phyloP scores from a whole-genome alignment of 768 basidiomycete genomes.

The Chiua virens region DNA sequence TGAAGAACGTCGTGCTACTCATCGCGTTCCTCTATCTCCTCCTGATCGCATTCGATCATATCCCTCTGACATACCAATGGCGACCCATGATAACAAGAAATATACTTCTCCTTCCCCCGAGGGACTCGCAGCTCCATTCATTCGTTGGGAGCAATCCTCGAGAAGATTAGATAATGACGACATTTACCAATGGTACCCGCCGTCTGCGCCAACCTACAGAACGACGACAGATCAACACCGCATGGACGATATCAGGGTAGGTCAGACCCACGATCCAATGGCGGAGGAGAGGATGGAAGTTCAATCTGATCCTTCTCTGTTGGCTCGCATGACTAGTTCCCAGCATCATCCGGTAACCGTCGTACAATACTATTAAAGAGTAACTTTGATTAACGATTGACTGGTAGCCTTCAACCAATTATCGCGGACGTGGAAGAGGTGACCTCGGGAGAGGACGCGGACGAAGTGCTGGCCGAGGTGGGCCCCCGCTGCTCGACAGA shows the following conservation, averaged over 20 bases:
- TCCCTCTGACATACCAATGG: slow-evolving; percentile 6
- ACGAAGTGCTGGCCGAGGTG: slow-evolving; percentile 20
- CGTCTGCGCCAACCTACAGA: background rate
- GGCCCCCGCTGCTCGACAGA: slow-evolving; percentile 15
- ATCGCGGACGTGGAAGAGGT: slow-evolving; percentile 24
- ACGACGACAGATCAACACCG: slow-evolving; percentile 4
- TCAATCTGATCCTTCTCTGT: slow-evolving; percentile 18
- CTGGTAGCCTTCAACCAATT: slow-evolving; percentile 11
- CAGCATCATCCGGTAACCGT: slow-evolving; percentile 22
- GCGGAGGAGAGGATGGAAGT: slow-evolving; percentile 10
- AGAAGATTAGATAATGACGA: slow-evolving; percentile 15
- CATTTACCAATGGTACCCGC: slow-evolving; percentile 11
- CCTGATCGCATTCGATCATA: slow-evolving; percentile 7
- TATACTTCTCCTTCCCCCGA: background rate
- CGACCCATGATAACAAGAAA: slow-evolving; percentile 7
- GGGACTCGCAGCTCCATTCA: background rate
- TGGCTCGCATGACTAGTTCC: slow-evolving; percentile 25
- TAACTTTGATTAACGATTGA: background rate
- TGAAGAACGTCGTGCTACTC: slow-evolving; percentile 10
- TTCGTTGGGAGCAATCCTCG: slow-evolving; percentile 11
- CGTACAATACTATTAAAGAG: background rate
- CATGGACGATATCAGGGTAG: slow-evolving; percentile 3
- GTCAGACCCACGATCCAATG: slow-evolving; percentile 12
- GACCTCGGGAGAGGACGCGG: slow-evolving; percentile 22
- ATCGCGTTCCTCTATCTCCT: slow-evolving; percentile 5